Conservation (phyloP, 345 rosid genomes). For the Anastatica hierochuntica region DNA sequence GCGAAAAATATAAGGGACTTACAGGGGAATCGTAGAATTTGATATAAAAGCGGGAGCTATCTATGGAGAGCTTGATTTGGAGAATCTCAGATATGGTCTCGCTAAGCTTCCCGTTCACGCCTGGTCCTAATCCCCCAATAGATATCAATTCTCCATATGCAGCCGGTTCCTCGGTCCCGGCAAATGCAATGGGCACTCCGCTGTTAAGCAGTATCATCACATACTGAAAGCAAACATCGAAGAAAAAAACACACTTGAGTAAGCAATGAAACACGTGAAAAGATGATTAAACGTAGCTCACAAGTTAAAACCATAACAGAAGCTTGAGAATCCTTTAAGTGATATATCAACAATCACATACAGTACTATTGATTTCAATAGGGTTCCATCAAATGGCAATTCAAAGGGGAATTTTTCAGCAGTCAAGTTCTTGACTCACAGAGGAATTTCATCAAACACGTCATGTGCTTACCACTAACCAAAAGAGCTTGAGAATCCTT, state of each 20-base stretch:
- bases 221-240: slow-evolving; percentile 37
- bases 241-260: too few relatives aligned
- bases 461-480: background rate
- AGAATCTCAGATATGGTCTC: slow-evolving; percentile 72
- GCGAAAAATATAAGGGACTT: background rate
- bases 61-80: slow-evolving; percentile 67
- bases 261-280: background rate
- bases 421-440: background rate
- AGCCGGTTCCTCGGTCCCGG: slow-evolving; percentile 81
- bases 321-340: too few relatives aligned
- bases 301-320: background rate
- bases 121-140: slow-evolving; percentile 66
- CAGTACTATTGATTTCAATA: too few relatives aligned
- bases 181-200: slow-evolving; percentile 84
- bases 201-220: slow-evolving; percentile 84
- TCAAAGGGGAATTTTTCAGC: background rate
- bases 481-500: background rate
- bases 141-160: slow-evolving; percentile 88
- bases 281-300: background rate
- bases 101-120: slow-evolving; percentile 71
- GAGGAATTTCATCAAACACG: background rate
- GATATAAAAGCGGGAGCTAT: slow-evolving; percentile 80
- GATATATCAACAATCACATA: too few relatives aligned
- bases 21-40: slow-evolving; percentile 77
- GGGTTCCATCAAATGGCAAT: too few relatives aligned